These are phyloP conservation scores for Bolboschoenus planiculmis DNA, from an alignment of 176 grass and related monocot species.

Conservation along the genomic window DNA sequence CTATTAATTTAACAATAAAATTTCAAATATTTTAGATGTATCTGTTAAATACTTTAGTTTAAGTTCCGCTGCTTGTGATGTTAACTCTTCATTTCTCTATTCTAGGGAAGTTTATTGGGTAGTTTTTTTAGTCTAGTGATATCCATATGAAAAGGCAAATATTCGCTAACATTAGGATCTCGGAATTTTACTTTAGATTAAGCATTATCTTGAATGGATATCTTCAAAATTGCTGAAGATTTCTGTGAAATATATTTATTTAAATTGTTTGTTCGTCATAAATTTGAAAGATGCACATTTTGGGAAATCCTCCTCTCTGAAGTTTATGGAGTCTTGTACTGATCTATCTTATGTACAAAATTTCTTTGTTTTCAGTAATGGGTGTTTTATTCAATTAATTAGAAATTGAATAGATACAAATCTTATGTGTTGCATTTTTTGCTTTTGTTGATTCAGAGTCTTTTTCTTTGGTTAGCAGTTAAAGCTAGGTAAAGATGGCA, in stretches of 20 bases:
- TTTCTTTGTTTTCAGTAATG: neutral
- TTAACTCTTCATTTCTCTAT: neutral
- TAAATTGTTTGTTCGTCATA: neutral
- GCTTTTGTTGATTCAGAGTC: neutral
- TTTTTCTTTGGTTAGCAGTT: slow-evolving; percentile 17
- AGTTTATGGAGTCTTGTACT: neutral
- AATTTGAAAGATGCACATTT: neutral
- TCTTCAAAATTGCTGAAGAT: neutral
- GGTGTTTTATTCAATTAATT: neutral
- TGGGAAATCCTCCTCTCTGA: neutral
- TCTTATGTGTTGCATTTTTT: neutral
- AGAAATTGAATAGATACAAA: neutral
- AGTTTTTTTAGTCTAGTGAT: neutral
- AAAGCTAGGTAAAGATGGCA: slow-evolving; percentile 37
- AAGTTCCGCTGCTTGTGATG: neutral
- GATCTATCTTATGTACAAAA: neutral
- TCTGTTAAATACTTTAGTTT: neutral
- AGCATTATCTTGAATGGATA: neutral
- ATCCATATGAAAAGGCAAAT: neutral
- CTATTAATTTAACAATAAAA: no score
- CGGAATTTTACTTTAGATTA: neutral
- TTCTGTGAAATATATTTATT: neutral
- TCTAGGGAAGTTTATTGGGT: neutral
- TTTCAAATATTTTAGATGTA: neutral
- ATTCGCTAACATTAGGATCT: neutral